Percentiles rank a stretch among this genome's conserved stretches.
Conservation (phyloP, 345 rosid species). For the Combretum micranthum region DNA sequence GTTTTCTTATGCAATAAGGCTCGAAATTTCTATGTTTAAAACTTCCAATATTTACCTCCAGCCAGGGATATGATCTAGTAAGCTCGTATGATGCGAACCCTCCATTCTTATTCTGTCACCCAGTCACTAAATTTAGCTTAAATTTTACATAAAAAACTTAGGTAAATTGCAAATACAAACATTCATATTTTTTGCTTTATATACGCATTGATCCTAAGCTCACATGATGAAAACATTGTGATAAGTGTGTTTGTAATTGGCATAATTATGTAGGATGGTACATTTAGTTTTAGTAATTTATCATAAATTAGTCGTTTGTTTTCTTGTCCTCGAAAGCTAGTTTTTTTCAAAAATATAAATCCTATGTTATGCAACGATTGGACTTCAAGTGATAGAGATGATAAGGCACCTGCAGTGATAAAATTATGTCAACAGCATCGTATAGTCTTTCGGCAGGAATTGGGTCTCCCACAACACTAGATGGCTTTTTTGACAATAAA, state of each 20-base stretch:
- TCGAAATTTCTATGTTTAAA: neutral
- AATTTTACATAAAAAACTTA: neutral
- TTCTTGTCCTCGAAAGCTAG: too few species aligned
- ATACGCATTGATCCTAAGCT: too few species aligned
- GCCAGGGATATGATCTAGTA: constrained; percentile 59
- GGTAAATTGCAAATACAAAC: neutral
- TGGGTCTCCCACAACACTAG: constrained; percentile 35
- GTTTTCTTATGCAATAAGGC: neutral
- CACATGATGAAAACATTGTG: too few species aligned
- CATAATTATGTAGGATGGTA: too few species aligned
- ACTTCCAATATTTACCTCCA: constrained; percentile 37
- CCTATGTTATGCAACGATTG: too few species aligned
- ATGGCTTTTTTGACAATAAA: constrained; percentile 36
- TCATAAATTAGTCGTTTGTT: too few species aligned
- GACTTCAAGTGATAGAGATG: neutral
- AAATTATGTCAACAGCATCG: constrained; percentile 48
- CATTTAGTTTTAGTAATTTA: too few species aligned
- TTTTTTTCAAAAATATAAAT: too few species aligned
- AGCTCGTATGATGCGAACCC: constrained; percentile 79
- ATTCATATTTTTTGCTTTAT: too few species aligned
- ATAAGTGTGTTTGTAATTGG: too few species aligned
- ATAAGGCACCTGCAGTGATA: constrained; percentile 50
- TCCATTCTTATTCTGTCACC: constrained; percentile 46
- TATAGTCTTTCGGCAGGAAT: constrained; percentile 24
- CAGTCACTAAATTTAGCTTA: neutral